Evolutionary conservation across 2,329 filamentous ascomycete genomes (phyloP).

Genomic region (Bipolaris bicolor): DNA sequence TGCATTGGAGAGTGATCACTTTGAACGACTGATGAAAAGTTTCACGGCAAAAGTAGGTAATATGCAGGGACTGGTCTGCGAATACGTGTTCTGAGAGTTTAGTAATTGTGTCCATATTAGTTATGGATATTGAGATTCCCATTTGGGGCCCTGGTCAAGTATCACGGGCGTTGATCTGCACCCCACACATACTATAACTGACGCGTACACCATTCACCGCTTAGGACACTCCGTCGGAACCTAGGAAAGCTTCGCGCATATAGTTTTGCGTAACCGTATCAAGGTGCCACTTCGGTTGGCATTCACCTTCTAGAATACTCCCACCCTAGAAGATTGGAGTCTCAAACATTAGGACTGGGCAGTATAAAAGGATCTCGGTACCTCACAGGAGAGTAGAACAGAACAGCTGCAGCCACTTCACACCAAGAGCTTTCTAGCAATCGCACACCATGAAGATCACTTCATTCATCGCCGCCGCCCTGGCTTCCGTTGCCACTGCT

Average conservation of each 20-base stretch:
- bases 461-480: conserved; percentile 2
- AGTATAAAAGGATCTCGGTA: conserved; percentile 3
- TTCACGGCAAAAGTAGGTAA: neutral
- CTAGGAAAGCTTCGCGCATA: neutral
- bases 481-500: conserved; percentile 2
- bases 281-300: too few species aligned
- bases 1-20: too few species aligned
- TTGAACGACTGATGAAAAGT: too few species aligned
- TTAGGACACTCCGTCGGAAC: conserved; percentile 1
- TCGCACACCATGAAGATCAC: conserved; percentile 7
- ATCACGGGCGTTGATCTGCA: neutral
- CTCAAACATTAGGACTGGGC: too few species aligned
- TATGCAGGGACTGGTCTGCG: neutral
- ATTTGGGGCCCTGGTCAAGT: neutral
- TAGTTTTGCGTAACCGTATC: neutral
- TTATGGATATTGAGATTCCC: neutral
- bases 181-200: neutral
- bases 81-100: neutral
- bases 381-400: neutral
- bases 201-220: neutral
- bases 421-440: neutral
- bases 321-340: too few species aligned
- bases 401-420: neutral
- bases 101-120: neutral
- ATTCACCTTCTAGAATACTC: too few species aligned